Evolutionary conservation across 208 protist species (phyloP), one percentile per base, ranked within the genome.

Genomic region (Tritrichomonas foetus): DNA sequence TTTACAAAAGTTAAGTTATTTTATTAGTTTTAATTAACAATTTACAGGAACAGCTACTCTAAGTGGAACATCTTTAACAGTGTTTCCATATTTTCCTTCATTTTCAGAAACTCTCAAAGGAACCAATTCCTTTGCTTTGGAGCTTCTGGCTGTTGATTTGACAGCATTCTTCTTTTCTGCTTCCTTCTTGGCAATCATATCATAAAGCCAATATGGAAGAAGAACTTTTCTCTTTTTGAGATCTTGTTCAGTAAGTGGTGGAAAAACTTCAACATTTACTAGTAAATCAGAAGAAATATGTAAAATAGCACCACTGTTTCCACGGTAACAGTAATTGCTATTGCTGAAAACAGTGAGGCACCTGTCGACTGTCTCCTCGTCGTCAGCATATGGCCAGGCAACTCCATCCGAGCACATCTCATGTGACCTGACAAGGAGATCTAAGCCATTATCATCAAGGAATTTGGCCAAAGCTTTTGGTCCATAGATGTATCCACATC

Each of bases 301-400:
- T 20, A 57, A n/a, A 39, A 89, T 33, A 57, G 78, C 78, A 39
- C n/a, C 78, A n/a, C 41, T 33, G 57, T 89, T 89, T 39, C 41
- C 78, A 16, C 47, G 9, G 5, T 47, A 25, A 36, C 78, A 89
- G 30, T 89, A 89, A 57, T 89, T 47, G 16, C 78, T 89, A 57
- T 53, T 89, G 36, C 78, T 89, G 36, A 89, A 89, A 89, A 89
- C 41, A 33, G 78, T 89, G 2, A 89, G 20, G 39, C 78, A 89
- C 27, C 47, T 89, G 20, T 89, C 47, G 9, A 36, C 3, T 20
- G 41, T 33, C 11, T 47, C 47, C 20, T 89, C 78, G 39, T 89
- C 78, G 9, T 44, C 41, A 22, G 41, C 78, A 50, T 61, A 89
- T 39, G 78, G 78, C 78, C 78, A 89, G 3, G 41, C 78, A 39